These are phyloP conservation scores for Crithidia expoeki DNA, from an alignment of 208 protist genomes.

Conservation along the genomic window DNA sequence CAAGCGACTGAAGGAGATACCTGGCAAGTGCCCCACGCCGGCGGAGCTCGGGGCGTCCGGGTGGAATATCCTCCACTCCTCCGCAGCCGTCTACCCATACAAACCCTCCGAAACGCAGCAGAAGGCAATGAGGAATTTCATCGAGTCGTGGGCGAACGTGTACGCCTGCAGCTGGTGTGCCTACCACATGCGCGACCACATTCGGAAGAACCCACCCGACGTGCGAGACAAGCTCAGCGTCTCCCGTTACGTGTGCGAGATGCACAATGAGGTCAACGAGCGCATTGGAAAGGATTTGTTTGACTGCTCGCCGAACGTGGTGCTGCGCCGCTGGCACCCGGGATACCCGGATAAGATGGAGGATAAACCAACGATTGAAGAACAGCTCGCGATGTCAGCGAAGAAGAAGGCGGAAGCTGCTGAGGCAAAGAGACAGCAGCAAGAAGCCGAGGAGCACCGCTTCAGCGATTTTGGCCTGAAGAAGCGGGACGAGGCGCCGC, in stretches of 20 bases:
- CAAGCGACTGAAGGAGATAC: conserved; percentile 46
- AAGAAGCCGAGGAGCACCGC: conserved; percentile 13
- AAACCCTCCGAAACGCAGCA: conserved; percentile 64
- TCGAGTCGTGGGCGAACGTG: conserved; percentile 75
- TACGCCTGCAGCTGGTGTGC: conserved; percentile 90
- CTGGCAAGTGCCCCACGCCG: conserved; percentile 62
- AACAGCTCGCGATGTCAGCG: conserved; percentile 44
- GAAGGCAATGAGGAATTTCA: conserved; percentile 75
- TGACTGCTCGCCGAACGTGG: conserved; percentile 73
- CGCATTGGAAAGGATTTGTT: conserved; percentile 72
- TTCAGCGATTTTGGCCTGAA: conserved; percentile 21
- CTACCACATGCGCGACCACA: conserved; percentile 86
- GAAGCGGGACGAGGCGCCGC: conserved; percentile 8
- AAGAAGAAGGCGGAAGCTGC: conserved; percentile 21
- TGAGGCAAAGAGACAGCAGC: conserved; percentile 19
- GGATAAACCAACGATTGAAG: conserved; percentile 73
- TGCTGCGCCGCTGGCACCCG: conserved; percentile 88
- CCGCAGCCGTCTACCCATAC: conserved; percentile 85
- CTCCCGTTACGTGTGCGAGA: conserved; percentile 82
- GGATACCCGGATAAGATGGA: conserved; percentile 84
- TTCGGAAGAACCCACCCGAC: conserved; percentile 69
- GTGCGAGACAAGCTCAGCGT: conserved; percentile 70
- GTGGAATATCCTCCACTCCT: conserved; percentile 88
- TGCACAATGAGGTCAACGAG: conserved; percentile 91
- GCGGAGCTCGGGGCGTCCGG: conserved; percentile 73